phyloP scores from a whole-genome alignment of 2,329 filamentous ascomycete species.

The Phaeomoniella chlamydospora region DNA sequence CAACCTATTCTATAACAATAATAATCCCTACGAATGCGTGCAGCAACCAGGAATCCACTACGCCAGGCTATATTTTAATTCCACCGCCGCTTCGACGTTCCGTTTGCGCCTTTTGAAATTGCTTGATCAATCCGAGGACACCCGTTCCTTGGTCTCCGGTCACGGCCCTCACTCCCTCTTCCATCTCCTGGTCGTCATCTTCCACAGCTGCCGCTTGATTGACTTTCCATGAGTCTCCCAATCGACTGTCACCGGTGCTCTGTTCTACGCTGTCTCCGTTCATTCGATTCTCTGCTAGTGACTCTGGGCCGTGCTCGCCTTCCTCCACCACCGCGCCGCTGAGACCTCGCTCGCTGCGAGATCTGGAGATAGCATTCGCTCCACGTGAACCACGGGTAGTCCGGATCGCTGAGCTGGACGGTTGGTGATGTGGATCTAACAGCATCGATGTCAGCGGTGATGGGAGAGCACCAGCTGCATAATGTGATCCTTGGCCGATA shows the following conservation, averaged over 20 bases:
- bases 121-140: constrained; percentile 50
- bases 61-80: background rate
- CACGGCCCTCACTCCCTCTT: constrained; percentile 30
- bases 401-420: constrained; percentile 22
- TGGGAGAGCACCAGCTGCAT: constrained; percentile 12
- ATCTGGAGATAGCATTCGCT: constrained; percentile 6
- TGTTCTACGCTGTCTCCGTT: constrained; percentile 20
- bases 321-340: background rate
- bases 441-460: constrained; percentile 27
- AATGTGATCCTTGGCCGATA: constrained; percentile 5
- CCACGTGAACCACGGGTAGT: background rate
- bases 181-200: constrained; percentile 7
- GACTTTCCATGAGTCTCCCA: constrained; percentile 42
- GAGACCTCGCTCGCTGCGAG: constrained; percentile 7
- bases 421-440: constrained; percentile 32
- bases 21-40: too few species aligned
- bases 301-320: constrained; percentile 26
- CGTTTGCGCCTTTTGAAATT: constrained; percentile 50
- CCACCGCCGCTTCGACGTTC: constrained; percentile 13
- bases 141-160: constrained; percentile 29
- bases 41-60: too few species aligned
- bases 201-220: constrained; percentile 16
- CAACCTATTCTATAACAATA: too few species aligned
- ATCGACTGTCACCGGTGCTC: constrained; percentile 37
- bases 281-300: constrained; percentile 28